Evolutionary conservation across 2,329 filamentous ascomycete species (phyloP), one percentile per base, ranked within the genome.

Genomic region (Diplocarpon rosae): DNA sequence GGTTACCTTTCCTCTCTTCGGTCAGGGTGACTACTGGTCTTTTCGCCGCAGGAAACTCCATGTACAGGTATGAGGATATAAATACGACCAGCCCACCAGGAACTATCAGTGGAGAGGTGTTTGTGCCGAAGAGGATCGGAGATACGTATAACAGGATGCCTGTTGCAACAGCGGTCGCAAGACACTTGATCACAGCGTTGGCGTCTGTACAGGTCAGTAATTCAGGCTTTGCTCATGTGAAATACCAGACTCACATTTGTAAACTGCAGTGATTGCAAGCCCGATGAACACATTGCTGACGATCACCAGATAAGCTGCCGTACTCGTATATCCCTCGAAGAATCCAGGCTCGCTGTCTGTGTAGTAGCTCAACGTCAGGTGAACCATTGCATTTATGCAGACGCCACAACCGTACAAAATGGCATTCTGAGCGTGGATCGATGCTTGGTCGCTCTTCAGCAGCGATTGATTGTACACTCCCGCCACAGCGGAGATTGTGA

Each of bases 381-480:
- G 61, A 34, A 60, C 55, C 6, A 60, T 31, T 10, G 62, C 27
- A 42, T 64, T 64, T 46, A 57, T 54, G 24, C 41, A 35, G 1
- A 54, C 50, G 16, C 62, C 62, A 13, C 55, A 51, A 7, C 54
- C 59, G 48, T 63, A 63, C 1, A 63, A 52, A 1, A 56, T 54
- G 49, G 61, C 62, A 41, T 63, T 63, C 43, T 59, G 56, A 11
- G 57, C 61, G 45, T 64, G 60, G 24, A 63, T 43, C 20, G 60
- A 63, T 12, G 57, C 58, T 37, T 58, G 53, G 27, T 58, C 56
- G 38, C 47, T 52, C 49, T 63, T 60, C 28, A 62, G 52, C 17
- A 65, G 53, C 9, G 51, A 54, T 51, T 65, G 62, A 47, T 65
- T 63, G 45, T 63, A 62, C 12, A 63, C 62, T 28, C 62, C 58